Base-by-base conservation (phyloP, 345 rosid species). In the Raphanus raphanistrum region DNA sequence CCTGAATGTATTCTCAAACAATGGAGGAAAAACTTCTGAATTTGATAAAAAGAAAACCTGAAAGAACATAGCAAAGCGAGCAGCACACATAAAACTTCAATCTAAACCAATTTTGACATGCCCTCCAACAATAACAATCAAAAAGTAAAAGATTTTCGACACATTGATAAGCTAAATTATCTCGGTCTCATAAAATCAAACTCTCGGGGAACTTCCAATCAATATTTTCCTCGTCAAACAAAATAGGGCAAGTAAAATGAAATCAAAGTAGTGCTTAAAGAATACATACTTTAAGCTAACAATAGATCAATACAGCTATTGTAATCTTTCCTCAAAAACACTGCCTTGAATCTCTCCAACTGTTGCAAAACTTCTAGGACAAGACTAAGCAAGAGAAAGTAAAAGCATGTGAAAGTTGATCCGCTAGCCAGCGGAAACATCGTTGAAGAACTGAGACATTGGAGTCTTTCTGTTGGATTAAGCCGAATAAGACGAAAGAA, bases 281-380 rank as follows among this genome's bases (percentile, higher is more conserved):
- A 70, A 15, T 10, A 12, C 11, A 52, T 36, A 91, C 98, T 94
- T 95, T 93, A 79, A 95, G 94, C 71, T 89, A 92, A 89, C 68
- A 95, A 93, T 29, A 85, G 82, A 76, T 52, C 77, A 55, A 81
- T 76, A 82, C 91, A 85, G 48, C 72, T 76, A 76, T 83, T 80
- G 84, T 80, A 79, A 71, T 95, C 96, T 31, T 80, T 90, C 83
- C 99, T 84, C 45, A 83, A 72, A 27, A 85, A 82, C 0, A 93
- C 92, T 0, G 96, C 96, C 75, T 93, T 91, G 84, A 90, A 88
- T 63, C 93, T 89, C 82, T 88, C 91, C 80, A 93, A 91, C 48
- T 84, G 87, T 86, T 93, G 98, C 10, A 89, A 88, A 3, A 88
- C 87, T 83, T 95, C 96, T 0, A 86, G 84, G 13, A 87, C 4